Evolutionary conservation across 805 yeast genomes (phyloP).

Genomic region (Metschnikowia noctiluminum): DNA sequence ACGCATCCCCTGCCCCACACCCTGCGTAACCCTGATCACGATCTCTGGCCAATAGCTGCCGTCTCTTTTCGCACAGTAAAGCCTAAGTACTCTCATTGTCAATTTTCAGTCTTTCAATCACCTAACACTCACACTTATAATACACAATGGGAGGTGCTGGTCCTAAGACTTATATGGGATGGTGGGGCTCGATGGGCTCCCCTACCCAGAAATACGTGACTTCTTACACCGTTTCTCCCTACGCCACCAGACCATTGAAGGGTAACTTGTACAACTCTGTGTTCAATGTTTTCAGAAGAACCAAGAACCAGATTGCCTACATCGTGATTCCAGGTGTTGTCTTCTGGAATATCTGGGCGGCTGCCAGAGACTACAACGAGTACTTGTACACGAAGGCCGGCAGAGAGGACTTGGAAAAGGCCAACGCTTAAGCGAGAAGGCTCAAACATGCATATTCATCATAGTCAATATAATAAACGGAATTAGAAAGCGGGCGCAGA

Average conservation of each 20-base stretch:
- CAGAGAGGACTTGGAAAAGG: constrained; percentile 85
- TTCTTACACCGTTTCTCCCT: constrained; percentile 88
- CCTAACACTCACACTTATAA: not conserved
- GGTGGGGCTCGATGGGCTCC: constrained; percentile 91
- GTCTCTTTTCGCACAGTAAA: constrained; percentile 15
- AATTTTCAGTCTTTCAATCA: not conserved
- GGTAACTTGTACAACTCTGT: constrained; percentile 82
- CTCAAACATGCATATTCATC: not conserved
- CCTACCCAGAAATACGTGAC: constrained; percentile 85
- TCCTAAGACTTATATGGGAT: constrained; percentile 83
- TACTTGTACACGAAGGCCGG: constrained; percentile 97
- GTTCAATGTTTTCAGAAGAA: constrained; percentile 94
- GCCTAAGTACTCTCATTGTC: not conserved
- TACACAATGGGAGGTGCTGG: constrained; percentile 63
- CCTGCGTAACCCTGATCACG: constrained; percentile 1
- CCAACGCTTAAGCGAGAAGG: constrained; percentile 32
- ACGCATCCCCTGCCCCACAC: not conserved
- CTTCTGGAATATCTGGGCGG: constrained; percentile 83
- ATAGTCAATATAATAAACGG: constrained; percentile 2
- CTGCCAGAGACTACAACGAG: constrained; percentile 86
- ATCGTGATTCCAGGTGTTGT: constrained; percentile 72
- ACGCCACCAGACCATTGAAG: constrained; percentile 87
- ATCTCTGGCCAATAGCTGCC: constrained; percentile 15
- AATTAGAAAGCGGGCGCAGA: not conserved
- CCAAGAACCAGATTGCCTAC: constrained; percentile 77